Base-by-base conservation (phyloP, 345 rosid genomes). In the Rhodomyrtus tomentosa region DNA sequence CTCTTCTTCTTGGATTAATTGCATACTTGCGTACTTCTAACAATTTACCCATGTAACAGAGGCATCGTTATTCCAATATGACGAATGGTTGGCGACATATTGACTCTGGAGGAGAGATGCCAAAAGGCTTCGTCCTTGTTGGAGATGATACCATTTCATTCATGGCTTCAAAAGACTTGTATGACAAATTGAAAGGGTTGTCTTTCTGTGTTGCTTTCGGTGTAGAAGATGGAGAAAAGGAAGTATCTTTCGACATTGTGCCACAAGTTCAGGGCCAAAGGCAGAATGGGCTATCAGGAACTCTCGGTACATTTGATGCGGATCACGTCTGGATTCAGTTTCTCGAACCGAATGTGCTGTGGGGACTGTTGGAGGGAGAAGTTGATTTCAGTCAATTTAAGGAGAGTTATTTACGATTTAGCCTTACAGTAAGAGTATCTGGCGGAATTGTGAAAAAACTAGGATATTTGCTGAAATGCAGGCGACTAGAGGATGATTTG, bases 71-170 rank as follows among this genome's bases (percentile, higher is more conserved):
- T 29, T 59, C 40, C 10, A 1, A 42, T 5, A 42, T 29, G 14
- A 3, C 2, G 3, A 0, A 3, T 56, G 0, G 0, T 0, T 13
- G 1, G 1, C 20, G 20, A 55, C 22, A 55, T 22, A 0, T 55
- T 22, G 2, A 2, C n/a, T 27, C 13, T 24, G 27, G n/a, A 22
- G 15, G 15, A 25, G 29, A 55, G 62, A 55, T 55, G 15, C 29
- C 29, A 5, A 5, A 55, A 29, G 6, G 11, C 1, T 55, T 55
- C 4, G 29, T 55, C 15, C 29, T 3, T 10, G 29, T 25, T 25
- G 62, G 25, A 55, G 62, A 25, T 1, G 2, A 3, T 2, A 24
- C 62, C 0, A 55, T 55, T 4, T 55, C 62, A 3, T 55, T 55
- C 15, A 25, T 25, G 62, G 62, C 62, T 55, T 55, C 62, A 10